A percentile compares a stretch with the other conserved stretches of the same genome.
phyloP scores from a whole-genome alignment of 495 filamentous ascomycete species.

The Cladorrhinum samala region DNA sequence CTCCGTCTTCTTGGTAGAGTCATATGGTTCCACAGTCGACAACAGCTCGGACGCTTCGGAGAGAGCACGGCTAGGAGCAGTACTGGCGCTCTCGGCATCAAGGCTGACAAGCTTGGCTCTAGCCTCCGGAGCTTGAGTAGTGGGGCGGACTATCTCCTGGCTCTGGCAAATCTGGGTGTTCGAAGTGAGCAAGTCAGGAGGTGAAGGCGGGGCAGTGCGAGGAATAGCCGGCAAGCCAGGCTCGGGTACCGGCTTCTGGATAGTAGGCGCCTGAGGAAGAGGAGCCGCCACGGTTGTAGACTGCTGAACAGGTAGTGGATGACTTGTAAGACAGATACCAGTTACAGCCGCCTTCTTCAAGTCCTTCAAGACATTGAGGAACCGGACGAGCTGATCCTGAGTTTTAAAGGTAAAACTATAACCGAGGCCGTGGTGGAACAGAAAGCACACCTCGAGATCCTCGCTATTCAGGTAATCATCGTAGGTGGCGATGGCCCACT shows the following conservation, averaged over 20 bases:
- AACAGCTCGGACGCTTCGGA: slow-evolving; percentile 1
- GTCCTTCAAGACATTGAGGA: background rate
- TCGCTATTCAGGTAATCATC: slow-evolving; percentile 1
- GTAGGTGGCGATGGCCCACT: slow-evolving; percentile 7
- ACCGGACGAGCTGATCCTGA: background rate
- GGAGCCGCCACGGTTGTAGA: no score
- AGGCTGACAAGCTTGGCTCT: background rate
- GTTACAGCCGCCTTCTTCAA: no score
- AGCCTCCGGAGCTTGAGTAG: background rate
- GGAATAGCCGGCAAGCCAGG: no score
- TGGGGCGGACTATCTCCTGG: background rate
- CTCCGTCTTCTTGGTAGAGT: background rate
- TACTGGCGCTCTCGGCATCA: background rate
- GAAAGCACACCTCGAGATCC: background rate
- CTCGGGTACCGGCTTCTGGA: no score
- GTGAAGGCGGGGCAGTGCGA: no score
- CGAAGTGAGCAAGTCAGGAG: no score
- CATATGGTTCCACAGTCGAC: slow-evolving; percentile 1
- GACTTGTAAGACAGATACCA: no score
- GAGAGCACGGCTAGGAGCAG: no score
- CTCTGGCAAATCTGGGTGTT: background rate
- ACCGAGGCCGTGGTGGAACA: background rate
- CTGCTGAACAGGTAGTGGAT: no score
- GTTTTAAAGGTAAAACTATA: background rate
- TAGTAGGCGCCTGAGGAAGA: no score